These are phyloP conservation scores for Tetratostichococcus sp. DNA, from an alignment of 139 green algal species.

Conservation along the genomic window DNA sequence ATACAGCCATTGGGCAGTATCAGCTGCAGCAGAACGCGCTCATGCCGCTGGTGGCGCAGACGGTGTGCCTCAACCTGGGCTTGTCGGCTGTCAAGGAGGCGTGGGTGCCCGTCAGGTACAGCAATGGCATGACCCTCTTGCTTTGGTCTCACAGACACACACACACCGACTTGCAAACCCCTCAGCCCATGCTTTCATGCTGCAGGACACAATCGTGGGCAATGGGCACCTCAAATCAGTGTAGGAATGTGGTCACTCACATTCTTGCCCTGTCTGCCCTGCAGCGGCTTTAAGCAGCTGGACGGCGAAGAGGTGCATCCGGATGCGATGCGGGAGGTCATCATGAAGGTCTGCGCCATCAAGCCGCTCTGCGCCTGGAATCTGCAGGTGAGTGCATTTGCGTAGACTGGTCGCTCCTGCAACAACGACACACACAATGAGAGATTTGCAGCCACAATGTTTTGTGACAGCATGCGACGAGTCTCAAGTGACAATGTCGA, in stretches of 20 bases:
- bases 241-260: no score
- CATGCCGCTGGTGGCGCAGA: conserved; percentile 78
- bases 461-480: no score
- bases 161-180: no score
- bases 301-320: conserved; percentile 33
- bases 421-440: no score
- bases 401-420: no score
- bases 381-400: conserved; percentile 37
- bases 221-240: no score
- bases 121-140: no score
- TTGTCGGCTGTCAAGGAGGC: conserved; percentile 72
- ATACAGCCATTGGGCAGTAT: conserved; percentile 88
- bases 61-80: conserved; percentile 76
- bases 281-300: conserved; percentile 60
- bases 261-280: no score
- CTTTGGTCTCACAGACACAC: no score
- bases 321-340: conserved; percentile 54
- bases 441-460: no score
- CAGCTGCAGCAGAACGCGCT: conserved; percentile 87
- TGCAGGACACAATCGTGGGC: background rate
- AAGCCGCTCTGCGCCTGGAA: conserved; percentile 92
- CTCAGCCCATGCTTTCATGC: no score
- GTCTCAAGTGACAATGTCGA: no score
- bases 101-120: conserved; percentile 51
- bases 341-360: conserved; percentile 89